These are phyloP conservation scores for Malassezia furfur DNA, from an alignment of 1,284 basidiomycete species.

Conservation along the genomic window DNA sequence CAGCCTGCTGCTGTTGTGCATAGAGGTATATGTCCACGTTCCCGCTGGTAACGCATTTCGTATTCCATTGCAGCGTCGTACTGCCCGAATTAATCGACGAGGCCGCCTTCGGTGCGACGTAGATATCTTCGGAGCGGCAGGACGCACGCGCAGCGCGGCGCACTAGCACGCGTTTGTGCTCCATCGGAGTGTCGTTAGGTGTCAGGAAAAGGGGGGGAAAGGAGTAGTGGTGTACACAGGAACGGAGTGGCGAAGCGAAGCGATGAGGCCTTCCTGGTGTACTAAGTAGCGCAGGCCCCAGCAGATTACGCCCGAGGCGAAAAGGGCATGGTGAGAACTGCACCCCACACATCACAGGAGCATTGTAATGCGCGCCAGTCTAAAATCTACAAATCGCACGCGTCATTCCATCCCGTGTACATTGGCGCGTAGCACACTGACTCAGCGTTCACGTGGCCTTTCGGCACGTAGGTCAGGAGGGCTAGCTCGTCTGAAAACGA, in stretches of 20 bases:
- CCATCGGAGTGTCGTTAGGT: neutral
- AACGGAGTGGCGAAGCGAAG: neutral
- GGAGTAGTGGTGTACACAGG: neutral
- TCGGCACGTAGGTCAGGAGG: neutral
- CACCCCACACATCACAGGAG: neutral
- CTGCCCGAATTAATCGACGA: neutral
- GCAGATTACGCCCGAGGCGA: too few species aligned
- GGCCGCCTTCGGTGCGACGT: neutral
- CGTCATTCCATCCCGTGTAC: neutral
- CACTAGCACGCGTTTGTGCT: neutral
- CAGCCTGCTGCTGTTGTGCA: constrained; percentile 24
- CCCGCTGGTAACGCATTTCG: constrained; percentile 16
- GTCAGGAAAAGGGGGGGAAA: neutral
- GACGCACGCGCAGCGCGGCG: neutral
- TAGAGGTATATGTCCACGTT: constrained; percentile 46
- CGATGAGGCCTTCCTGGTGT: too few species aligned
- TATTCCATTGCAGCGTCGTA: constrained; percentile 20
- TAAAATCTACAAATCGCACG: neutral
- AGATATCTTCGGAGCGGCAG: constrained; percentile 11
- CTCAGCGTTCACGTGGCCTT: neutral
- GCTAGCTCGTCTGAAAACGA: too few species aligned
- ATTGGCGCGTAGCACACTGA: neutral
- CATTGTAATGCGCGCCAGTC: neutral
- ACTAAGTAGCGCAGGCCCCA: too few species aligned
- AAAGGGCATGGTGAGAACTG: neutral